Conservation (phyloP, 495 filamentous ascomycete species). For the Thermochaetoides thermophila region DNA sequence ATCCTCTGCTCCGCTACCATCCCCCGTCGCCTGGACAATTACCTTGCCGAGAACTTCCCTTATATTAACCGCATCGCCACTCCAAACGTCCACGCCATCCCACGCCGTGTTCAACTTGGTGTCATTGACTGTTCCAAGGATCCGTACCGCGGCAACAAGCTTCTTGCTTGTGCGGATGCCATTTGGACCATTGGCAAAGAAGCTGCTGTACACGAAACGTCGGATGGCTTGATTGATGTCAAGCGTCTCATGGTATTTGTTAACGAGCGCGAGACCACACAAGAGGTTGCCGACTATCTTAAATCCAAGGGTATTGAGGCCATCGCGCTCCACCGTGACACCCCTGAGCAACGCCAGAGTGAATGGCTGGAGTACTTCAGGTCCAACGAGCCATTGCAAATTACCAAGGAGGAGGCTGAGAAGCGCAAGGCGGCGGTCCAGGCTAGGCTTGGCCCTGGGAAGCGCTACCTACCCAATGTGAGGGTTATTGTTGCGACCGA, state of each 20-base stretch:
- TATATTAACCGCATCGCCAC: constrained; percentile 73
- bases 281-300: constrained; percentile 68
- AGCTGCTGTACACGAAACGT: constrained; percentile 38
- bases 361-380: constrained; percentile 71
- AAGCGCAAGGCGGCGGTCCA: constrained; percentile 1
- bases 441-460: constrained; percentile 4
- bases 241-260: constrained; percentile 94
- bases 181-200: constrained; percentile 88
- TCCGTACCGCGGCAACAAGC: constrained; percentile 81
- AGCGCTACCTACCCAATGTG: constrained; percentile 40
- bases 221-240: constrained; percentile 35
- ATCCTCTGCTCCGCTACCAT: constrained; percentile 95
- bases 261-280: constrained; percentile 84
- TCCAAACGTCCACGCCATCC: constrained; percentile 89
- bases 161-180: constrained; percentile 80
- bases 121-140: constrained; percentile 82
- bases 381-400: constrained; percentile 28
- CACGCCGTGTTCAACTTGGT: constrained; percentile 82
- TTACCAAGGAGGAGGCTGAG: constrained; percentile 10
- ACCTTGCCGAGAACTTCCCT: constrained; percentile 67
- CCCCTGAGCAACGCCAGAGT: constrained; percentile 50
- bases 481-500: constrained; percentile 92
- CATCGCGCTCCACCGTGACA: constrained; percentile 67
- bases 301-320: constrained; percentile 76
- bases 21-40: constrained; percentile 69